A percentile compares a stretch with the other conserved stretches of the same genome.
These are phyloP conservation scores for Coemansia sp. DNA, from an alignment of 192 early-diverging fungal species.

Conservation along the genomic window DNA sequence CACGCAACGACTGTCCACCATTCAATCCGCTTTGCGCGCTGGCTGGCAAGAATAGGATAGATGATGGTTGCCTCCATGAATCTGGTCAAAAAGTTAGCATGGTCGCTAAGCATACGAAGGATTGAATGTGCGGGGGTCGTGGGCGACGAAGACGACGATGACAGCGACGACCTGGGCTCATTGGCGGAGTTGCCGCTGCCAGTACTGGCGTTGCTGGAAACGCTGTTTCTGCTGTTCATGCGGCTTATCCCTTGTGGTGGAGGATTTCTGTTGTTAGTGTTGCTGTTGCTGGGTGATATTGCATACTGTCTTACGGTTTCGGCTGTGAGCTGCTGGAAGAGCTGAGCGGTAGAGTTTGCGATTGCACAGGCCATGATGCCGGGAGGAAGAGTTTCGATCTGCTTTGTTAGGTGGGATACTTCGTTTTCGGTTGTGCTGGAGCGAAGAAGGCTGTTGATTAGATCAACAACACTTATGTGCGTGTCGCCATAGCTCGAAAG, in stretches of 20 bases:
- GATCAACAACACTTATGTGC: slow-evolving; percentile 31
- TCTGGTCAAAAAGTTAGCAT: slow-evolving; percentile 48
- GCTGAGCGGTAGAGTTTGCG: slow-evolving; percentile 47
- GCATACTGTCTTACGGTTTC: slow-evolving; percentile 31
- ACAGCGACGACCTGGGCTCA: background rate
- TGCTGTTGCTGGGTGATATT: background rate
- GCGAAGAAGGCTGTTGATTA: slow-evolving; percentile 40
- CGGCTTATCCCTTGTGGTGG: background rate
- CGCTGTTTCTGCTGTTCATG: background rate
- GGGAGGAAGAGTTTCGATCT: slow-evolving; percentile 43
- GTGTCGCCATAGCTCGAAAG: slow-evolving; percentile 16
- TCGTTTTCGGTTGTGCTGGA: slow-evolving; percentile 32
- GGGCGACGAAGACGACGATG: background rate
- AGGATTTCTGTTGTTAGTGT: background rate
- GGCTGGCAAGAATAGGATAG: slow-evolving; percentile 30
- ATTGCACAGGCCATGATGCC: slow-evolving; percentile 49
- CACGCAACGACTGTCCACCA: slow-evolving; percentile 46
- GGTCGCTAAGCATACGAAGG: slow-evolving; percentile 47
- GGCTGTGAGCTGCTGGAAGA: slow-evolving; percentile 39
- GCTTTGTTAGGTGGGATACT: slow-evolving; percentile 23
- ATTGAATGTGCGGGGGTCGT: slow-evolving; percentile 13
- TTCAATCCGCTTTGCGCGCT: slow-evolving; percentile 45
- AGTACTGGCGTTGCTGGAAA: background rate
- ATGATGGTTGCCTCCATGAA: slow-evolving; percentile 43
- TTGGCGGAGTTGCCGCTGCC: slow-evolving; percentile 4